Evolutionary conservation across 495 filamentous ascomycete genomes (phyloP).

Genomic region (Acidiella bohemica): DNA sequence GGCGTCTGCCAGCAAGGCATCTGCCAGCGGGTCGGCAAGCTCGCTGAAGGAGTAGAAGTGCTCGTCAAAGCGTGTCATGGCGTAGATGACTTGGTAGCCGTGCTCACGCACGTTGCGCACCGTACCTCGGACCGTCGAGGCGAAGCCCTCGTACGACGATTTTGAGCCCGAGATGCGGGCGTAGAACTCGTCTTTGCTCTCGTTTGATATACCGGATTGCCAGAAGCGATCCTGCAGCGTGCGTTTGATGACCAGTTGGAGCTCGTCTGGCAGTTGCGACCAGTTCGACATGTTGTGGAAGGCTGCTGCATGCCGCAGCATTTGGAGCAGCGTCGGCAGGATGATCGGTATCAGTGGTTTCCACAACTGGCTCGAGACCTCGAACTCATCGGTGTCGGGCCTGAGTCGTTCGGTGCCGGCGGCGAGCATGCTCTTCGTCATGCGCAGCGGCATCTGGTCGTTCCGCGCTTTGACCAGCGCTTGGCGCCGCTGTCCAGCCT

Average conservation of each 20-base stretch:
- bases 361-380: conserved; percentile 66
- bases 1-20: conserved; percentile 73
- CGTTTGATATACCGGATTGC: conserved; percentile 93
- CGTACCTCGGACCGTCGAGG: conserved; percentile 78
- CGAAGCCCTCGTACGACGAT: conserved; percentile 80
- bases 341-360: conserved; percentile 68
- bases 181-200: conserved; percentile 93
- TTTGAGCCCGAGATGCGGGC: conserved; percentile 78
- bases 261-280: conserved; percentile 61
- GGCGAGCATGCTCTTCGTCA: conserved; percentile 78
- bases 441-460: conserved; percentile 60
- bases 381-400: conserved; percentile 49
- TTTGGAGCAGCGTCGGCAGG: conserved; percentile 71
- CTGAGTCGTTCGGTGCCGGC: conserved; percentile 82
- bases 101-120: conserved; percentile 81
- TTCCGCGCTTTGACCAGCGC: conserved; percentile 52
- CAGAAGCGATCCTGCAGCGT: conserved; percentile 94
- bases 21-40: conserved; percentile 69
- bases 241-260: conserved; percentile 60
- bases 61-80: conserved; percentile 74
- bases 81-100: conserved; percentile 84
- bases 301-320: conserved; percentile 82
- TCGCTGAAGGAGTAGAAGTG: conserved; percentile 81
- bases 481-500: conserved; percentile 66
- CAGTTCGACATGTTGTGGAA: conserved; percentile 82